These are phyloP conservation scores for Xylariaceae sp. DNA, from an alignment of 2,329 filamentous ascomycete species.

Conservation along the genomic window DNA sequence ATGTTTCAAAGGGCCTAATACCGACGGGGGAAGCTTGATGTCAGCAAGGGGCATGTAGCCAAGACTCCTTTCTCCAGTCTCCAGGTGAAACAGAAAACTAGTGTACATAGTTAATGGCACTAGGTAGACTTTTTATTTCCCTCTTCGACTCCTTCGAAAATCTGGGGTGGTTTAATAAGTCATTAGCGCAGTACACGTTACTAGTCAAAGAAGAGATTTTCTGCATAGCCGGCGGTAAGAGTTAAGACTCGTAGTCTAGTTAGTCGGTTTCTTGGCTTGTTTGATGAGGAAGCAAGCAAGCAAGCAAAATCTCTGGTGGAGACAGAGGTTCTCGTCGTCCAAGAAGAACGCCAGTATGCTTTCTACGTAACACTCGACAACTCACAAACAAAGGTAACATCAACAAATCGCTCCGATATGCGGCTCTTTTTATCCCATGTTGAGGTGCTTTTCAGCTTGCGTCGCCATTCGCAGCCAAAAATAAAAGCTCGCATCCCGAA, in stretches of 20 bases:
- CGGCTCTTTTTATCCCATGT: constrained; percentile 19
- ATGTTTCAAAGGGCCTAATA: constrained; percentile 12
- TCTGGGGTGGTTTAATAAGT: constrained; percentile 17
- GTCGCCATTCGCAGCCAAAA: no score
- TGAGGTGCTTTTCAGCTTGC: background rate
- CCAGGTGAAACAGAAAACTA: constrained; percentile 17
- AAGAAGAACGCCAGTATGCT: background rate
- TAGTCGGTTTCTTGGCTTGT: background rate
- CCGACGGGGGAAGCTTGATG: constrained; percentile 13
- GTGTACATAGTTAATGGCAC: constrained; percentile 4
- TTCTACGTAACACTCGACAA: no score
- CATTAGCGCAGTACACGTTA: constrained; percentile 5
- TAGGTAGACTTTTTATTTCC: constrained; percentile 3
- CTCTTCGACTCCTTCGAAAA: constrained; percentile 11
- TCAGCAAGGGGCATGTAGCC: constrained; percentile 11
- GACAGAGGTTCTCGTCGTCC: background rate
- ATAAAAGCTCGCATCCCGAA: no score
- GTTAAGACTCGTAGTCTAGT: background rate
- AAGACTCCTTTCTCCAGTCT: constrained; percentile 16
- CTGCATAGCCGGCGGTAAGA: constrained; percentile 1
- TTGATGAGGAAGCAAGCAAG: background rate
- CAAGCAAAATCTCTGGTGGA: no score
- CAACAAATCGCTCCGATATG: constrained; percentile 15
- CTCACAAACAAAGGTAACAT: no score
- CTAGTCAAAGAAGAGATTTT: constrained; percentile 7